Base-by-base conservation (phyloP, 2,329 filamentous ascomycete genomes). In the Lachnellula cervina region DNA sequence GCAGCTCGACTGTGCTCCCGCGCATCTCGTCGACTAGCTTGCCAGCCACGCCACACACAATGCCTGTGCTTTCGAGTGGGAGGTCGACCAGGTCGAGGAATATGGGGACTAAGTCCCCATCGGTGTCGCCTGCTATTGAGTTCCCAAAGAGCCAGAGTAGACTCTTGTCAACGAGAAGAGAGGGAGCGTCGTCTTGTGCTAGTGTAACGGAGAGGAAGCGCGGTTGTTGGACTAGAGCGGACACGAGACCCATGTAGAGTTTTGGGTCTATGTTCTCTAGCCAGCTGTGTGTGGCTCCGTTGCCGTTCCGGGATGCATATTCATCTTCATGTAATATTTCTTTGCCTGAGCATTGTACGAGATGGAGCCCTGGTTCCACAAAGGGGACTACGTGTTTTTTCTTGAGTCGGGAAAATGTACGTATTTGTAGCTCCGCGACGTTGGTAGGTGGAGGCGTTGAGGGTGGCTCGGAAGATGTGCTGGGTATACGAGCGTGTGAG, bases 21-120 rank as follows among this genome's bases (percentile, higher is more conserved):
- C 28, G 57, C 37, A 38, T 86, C 46, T 89, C 88, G 49, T 88
- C 83, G 0, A 91, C 88, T 28, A 97, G 77, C 53, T 85, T 81
- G 25, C 91, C 90, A 0, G 93, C 92, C 2, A 99, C 90, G 28
- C 94, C 93, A 64, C 92, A 97, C 3, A 99, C 90, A 56, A 99
- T 97, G 21, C 93, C 93, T 0, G 92, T 96, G 7, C 90, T 91
- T 70, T 96, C 90, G 43, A 93, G 80, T 0, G 93, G 89, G 42
- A 97, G 76, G 43, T 83, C 84, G 19, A 83, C 84, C 25, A 99
- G 79, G 65, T 97, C 90, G 3, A 99, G 80, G 56, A 91, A 93
- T 64, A 99, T 94, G 1, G 94, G 91, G 1, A 95, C 83, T 35
- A 92, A 78, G 56, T 83, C 83, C 62, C 85, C 85, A 52, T 84